Conservation (phyloP, 169 alveolate species). For the Plasmodium coatneyi region DNA sequence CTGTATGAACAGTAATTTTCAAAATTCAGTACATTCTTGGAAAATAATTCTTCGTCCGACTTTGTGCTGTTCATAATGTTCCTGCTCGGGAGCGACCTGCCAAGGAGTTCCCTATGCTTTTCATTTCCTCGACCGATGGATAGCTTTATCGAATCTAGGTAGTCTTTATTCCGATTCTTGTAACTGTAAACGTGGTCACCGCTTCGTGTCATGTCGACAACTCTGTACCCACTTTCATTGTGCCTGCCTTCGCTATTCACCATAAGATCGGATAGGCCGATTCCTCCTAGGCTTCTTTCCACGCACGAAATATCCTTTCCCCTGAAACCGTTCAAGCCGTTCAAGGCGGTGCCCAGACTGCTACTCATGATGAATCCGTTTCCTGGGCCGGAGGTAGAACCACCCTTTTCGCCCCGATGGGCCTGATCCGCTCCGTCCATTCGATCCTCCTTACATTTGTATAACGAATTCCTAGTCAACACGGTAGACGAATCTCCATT, state of each 20-base stretch:
- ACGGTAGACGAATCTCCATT: background rate
- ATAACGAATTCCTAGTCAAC: slow-evolving; percentile 14
- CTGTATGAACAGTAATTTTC: slow-evolving; percentile 38
- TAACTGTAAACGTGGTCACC: slow-evolving; percentile 1
- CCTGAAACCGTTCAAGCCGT: background rate
- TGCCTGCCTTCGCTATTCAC: background rate
- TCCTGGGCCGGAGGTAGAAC: background rate
- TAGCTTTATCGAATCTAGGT: slow-evolving; percentile 9
- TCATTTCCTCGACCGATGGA: background rate
- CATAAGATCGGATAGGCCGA: background rate
- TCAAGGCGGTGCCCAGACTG: background rate
- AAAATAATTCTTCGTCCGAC: slow-evolving; percentile 24
- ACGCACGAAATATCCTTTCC: background rate
- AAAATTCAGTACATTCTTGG: slow-evolving; percentile 9
- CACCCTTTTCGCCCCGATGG: background rate
- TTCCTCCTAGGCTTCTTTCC: background rate
- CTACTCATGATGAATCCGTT: background rate
- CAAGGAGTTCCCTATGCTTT: background rate
- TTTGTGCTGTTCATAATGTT: background rate
- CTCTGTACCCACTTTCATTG: background rate
- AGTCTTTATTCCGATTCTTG: slow-evolving; percentile 46
- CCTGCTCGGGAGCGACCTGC: slow-evolving; percentile 22
- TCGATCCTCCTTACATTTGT: background rate
- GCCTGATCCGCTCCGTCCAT: background rate
- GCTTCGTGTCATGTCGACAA: background rate